phyloP scores from a whole-genome alignment of 768 basidiomycete genomes.

The Hemileccinum impolitum region DNA sequence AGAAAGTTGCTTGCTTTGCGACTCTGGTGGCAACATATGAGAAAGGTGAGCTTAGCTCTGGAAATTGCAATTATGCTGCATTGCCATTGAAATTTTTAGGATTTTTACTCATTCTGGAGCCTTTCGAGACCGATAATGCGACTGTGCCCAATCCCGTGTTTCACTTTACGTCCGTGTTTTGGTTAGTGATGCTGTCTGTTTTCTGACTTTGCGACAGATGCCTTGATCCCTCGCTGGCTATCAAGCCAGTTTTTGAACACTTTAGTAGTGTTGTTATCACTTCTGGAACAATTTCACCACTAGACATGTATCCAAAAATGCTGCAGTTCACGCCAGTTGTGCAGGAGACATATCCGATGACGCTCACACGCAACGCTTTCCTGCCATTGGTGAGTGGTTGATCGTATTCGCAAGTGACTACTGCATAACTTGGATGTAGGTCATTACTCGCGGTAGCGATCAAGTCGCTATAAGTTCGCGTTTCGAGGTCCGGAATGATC shows the following conservation, averaged over 20 bases:
- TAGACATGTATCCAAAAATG: slow-evolving; percentile 99
- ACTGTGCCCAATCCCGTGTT: slow-evolving; percentile 99
- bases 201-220: slow-evolving; percentile 53
- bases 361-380: slow-evolving; percentile 93
- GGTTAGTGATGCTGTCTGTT: neutral
- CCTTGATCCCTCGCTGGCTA: slow-evolving; percentile 95
- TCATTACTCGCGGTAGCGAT: slow-evolving; percentile 96
- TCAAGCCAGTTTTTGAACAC: slow-evolving; percentile 96
- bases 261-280: slow-evolving; percentile 99
- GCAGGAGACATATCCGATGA: slow-evolving; percentile 97
- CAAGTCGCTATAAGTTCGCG: slow-evolving; percentile 98
- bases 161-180: slow-evolving; percentile 78
- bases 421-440: slow-evolving; percentile 41
- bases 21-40: slow-evolving; percentile 98
- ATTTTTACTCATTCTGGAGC: slow-evolving; percentile 94
- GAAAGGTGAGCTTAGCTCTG: slow-evolving; percentile 56
- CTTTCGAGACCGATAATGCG: slow-evolving; percentile 97
- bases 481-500: slow-evolving; percentile 98
- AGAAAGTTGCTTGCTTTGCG: slow-evolving; percentile 95
- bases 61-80: neutral
- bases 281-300: slow-evolving; percentile 94
- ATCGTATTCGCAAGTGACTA: neutral
- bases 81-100: slow-evolving; percentile 43
- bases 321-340: slow-evolving; percentile 96
- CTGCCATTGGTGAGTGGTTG: slow-evolving; percentile 73